Evolutionary conservation across 305 asterid species (phyloP), one percentile per base, ranked within the genome.

Genomic region (Fraxinus latifolia): DNA sequence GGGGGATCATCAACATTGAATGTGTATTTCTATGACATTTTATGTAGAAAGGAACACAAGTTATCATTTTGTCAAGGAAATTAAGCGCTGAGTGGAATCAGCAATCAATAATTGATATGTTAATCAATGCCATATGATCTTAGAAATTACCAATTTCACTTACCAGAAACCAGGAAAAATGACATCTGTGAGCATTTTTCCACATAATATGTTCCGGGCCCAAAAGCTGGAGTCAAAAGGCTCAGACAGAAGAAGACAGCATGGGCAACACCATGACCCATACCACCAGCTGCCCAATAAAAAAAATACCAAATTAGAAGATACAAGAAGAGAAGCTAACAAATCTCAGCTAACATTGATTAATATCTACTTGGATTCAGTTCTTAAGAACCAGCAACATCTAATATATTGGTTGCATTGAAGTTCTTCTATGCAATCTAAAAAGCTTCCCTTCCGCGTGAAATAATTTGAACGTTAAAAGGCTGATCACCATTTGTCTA

Each of bases 241-340:
- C 99, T 89, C 68, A 96, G 87, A 91, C 99, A 94, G 89, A 96
- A 96, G 89, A 96, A 96, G 80, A 96, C 92, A 71, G 95, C 97
- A 91, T 96, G 99, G 31, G 99, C 99, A 70, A 96, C 92, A 68
- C 98, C 99, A 91, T 96, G 99, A 83, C 99, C 99, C 93, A 96
- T 88, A 77, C 99, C 99, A 80, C 98, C 96, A 83, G 97, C 99
- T 93, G 95, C 90, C 86, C n/a, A 86, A 11, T 67, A 11, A 14
- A 12, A 84, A 80, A 37, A 25, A 31, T 47, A 76, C 77, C 27
- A 79, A 60, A 82, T 83, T 32, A 53, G 33, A 53, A 71, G 58
- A 72, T 23, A 34, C 15, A 83, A 67, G 74, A 4, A 8, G 2
- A 67, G 17, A 29, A 36, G 60, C n/a, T 37, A 62, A 53, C 3